Percentiles rank a stretch among this genome's conserved stretches.
Evolutionary conservation across 2,329 filamentous ascomycete species (phyloP).

Genomic region (Colletotrichum zoysiae): DNA sequence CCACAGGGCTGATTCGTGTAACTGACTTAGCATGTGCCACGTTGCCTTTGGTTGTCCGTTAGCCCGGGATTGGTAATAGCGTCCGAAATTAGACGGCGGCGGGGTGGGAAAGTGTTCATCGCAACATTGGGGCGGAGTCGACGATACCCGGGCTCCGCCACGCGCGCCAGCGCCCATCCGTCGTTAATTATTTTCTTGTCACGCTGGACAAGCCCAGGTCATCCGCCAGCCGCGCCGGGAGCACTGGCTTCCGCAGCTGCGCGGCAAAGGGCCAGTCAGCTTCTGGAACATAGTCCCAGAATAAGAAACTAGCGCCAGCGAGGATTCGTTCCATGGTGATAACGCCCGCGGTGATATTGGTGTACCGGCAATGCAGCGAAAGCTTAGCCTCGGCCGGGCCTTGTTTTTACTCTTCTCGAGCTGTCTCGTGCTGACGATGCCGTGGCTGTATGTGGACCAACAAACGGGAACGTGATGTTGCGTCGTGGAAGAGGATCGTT

Average conservation of each 20-base stretch:
- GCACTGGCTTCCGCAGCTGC: conserved; percentile 11
- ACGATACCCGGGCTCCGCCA: conserved; percentile 3
- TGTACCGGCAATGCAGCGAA: not conserved
- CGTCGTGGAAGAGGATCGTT: conserved; percentile 26
- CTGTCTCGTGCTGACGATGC: not conserved
- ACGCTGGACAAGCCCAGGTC: not conserved
- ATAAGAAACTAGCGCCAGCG: conserved; percentile 17
- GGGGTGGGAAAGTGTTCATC: not conserved
- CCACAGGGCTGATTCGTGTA: not conserved
- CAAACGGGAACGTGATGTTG: not conserved
- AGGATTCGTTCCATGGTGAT: not conserved
- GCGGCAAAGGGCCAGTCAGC: conserved; percentile 31
- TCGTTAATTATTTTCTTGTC: not conserved
- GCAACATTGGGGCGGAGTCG: conserved; percentile 1
- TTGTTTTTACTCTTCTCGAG: not conserved
- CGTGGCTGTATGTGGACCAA: not conserved
- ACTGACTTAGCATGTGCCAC: not conserved
- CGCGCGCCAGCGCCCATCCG: not conserved
- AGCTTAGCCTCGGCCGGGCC: not conserved
- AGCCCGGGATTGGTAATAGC: not conserved
- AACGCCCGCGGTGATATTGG: not conserved
- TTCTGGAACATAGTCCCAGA: not conserved
- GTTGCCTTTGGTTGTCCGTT: not conserved
- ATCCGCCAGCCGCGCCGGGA: conserved; percentile 10
- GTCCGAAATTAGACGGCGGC: conserved; percentile 11